Percentiles rank a stretch among this genome's conserved stretches.
These are phyloP conservation scores for Penicillium coffeae DNA, from an alignment of 495 filamentous ascomycete genomes.

Conservation along the genomic window DNA sequence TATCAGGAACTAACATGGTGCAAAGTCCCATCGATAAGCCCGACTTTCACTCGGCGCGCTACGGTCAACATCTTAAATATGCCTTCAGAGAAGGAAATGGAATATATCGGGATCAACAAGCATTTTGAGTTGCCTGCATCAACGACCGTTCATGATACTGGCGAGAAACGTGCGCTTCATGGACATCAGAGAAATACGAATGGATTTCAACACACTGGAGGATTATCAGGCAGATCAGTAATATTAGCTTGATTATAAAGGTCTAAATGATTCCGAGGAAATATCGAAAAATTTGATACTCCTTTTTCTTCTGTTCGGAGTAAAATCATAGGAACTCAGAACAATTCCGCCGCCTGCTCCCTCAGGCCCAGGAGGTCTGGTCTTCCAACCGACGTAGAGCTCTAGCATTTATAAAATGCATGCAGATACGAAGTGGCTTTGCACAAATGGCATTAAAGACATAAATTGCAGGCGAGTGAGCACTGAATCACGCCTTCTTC, in stretches of 20 bases:
- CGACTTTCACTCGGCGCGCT: slow-evolving; percentile 6
- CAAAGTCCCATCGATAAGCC: slow-evolving; percentile 1
- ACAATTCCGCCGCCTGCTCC: no score
- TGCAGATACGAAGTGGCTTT: no score
- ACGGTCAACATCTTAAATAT: slow-evolving; percentile 25
- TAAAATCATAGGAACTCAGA: no score
- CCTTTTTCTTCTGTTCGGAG: no score
- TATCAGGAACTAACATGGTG: neutral
- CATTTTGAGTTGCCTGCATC: slow-evolving; percentile 25
- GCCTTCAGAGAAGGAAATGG: slow-evolving; percentile 6
- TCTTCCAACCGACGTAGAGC: no score
- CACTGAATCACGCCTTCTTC: neutral
- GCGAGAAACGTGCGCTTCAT: neutral
- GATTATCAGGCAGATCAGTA: neutral
- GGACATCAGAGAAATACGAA: neutral
- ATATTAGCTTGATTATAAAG: neutral
- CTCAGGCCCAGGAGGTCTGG: no score
- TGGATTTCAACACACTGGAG: neutral
- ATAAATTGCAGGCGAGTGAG: neutral
- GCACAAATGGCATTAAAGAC: neutral
- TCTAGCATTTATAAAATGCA: no score
- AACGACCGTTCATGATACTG: neutral
- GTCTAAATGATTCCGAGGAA: no score
- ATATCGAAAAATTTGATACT: no score
- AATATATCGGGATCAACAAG: slow-evolving; percentile 12